A percentile compares a stretch with the other conserved stretches of the same genome.
phyloP scores from a whole-genome alignment of 2,329 filamentous ascomycete species.

The Neofusicoccum sp. region DNA sequence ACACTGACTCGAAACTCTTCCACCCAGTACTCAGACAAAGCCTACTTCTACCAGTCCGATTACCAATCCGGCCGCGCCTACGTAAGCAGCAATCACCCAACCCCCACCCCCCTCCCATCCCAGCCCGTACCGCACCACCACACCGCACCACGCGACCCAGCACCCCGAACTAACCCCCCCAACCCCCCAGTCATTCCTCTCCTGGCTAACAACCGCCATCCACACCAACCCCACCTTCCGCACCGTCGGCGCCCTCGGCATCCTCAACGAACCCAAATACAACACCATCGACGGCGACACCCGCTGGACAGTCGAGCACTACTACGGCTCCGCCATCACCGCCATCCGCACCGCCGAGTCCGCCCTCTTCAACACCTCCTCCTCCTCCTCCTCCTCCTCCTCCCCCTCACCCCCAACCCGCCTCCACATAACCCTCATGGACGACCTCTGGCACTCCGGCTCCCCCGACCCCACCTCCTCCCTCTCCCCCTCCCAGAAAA shows the following conservation, averaged over 20 bases:
- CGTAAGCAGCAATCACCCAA: neutral
- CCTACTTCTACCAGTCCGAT: conserved; percentile 55
- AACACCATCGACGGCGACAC: neutral
- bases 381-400: no score
- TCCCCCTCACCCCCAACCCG: no score
- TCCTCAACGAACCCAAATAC: conserved; percentile 56
- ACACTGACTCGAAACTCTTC: neutral
- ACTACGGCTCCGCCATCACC: conserved; percentile 49
- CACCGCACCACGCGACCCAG: no score
- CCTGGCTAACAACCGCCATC: conserved; percentile 54
- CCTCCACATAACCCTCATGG: conserved; percentile 1
- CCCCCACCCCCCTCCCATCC: neutral
- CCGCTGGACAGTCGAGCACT: conserved; percentile 25
- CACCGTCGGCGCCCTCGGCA: conserved; percentile 59
- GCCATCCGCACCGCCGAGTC: conserved; percentile 50
- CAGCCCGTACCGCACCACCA: no score
- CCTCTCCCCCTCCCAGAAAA: neutral
- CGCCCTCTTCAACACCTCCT: neutral
- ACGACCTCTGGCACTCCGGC: conserved; percentile 11
- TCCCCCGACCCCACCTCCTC: neutral
- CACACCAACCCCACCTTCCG: conserved; percentile 50
- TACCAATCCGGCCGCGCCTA: conserved; percentile 57
- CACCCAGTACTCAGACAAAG: conserved; percentile 31
- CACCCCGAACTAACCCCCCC: neutral
- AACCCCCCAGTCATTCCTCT: conserved; percentile 45